A percentile compares a stretch with the other conserved stretches of the same genome.
Conservation (phyloP, 345 rosid genomes). For the Capsella bursapastoris region DNA sequence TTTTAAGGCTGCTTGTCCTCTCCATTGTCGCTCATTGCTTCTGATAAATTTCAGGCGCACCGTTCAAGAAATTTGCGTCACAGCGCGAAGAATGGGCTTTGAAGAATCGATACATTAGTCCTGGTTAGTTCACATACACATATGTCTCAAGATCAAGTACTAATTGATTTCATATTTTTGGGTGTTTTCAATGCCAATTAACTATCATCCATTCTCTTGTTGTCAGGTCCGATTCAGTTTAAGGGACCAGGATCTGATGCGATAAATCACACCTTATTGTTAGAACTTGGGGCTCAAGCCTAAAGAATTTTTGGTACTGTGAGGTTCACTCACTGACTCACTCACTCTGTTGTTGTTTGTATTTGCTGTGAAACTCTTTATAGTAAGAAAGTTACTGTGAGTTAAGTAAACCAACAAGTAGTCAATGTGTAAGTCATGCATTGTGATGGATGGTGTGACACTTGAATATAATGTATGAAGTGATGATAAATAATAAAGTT, state of each 20-base stretch:
- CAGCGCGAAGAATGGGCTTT: constrained; percentile 86
- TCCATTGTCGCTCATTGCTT: neutral
- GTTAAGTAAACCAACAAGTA: constrained; percentile 1
- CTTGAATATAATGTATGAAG: too few relatives aligned
- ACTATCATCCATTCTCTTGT: neutral
- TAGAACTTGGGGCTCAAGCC: constrained; percentile 76
- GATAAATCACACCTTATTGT: constrained; percentile 65
- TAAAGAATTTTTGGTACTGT: constrained; percentile 25
- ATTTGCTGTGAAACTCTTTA: constrained; percentile 14
- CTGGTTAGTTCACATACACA: constrained; percentile 62
- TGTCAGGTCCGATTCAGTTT: constrained; percentile 91
- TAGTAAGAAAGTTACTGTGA: constrained; percentile 21
- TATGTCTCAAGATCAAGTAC: neutral
- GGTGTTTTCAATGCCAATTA: neutral
- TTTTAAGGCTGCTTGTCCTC: neutral
- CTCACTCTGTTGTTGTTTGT: constrained; percentile 19
- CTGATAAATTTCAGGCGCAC: constrained; percentile 67
- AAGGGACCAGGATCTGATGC: constrained; percentile 71
- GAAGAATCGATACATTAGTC: constrained; percentile 80
- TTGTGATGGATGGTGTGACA: too few relatives aligned
- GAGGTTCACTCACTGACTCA: constrained; percentile 17
- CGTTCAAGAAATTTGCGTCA: constrained; percentile 78
- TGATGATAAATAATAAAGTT: too few relatives aligned
- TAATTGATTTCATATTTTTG: neutral
- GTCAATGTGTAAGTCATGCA: neutral